phyloP scores from a whole-genome alignment of 108 stramenopile genomes.

The Nitzschia sp. region DNA sequence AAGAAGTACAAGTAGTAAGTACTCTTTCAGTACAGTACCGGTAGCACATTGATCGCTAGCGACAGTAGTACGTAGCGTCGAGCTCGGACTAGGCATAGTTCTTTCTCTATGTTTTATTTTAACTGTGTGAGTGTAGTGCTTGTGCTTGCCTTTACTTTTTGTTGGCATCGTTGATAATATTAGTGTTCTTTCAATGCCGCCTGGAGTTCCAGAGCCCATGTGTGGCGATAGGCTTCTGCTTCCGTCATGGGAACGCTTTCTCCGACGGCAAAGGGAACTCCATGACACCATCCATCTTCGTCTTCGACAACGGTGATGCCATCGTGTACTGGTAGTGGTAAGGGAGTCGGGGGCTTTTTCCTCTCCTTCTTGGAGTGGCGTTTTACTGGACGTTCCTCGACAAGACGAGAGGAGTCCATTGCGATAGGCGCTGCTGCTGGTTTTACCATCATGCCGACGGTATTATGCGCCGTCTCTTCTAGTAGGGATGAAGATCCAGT shows the following conservation, averaged over 20 bases:
- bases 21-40: no score
- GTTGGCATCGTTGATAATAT: no score
- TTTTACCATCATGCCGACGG: not conserved
- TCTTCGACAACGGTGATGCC: not conserved
- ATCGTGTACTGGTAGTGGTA: not conserved
- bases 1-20: no score
- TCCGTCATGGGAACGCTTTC: not conserved
- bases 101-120: no score
- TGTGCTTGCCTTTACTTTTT: no score
- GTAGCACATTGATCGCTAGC: no score
- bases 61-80: no score
- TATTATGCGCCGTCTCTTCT: no score
- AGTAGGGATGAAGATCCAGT: no score
- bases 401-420: not conserved
- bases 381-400: not conserved
- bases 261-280: not conserved
- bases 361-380: not conserved
- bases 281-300: not conserved
- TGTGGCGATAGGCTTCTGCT: slow-evolving; percentile 2
- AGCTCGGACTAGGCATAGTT: no score
- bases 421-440: not conserved
- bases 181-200: not conserved
- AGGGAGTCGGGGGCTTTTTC: not conserved
- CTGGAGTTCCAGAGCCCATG: not conserved
- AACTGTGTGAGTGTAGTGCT: no score